These are phyloP conservation scores for Aspergillus puulaauensis DNA, from an alignment of 2,329 filamentous ascomycete species.

Conservation along the genomic window DNA sequence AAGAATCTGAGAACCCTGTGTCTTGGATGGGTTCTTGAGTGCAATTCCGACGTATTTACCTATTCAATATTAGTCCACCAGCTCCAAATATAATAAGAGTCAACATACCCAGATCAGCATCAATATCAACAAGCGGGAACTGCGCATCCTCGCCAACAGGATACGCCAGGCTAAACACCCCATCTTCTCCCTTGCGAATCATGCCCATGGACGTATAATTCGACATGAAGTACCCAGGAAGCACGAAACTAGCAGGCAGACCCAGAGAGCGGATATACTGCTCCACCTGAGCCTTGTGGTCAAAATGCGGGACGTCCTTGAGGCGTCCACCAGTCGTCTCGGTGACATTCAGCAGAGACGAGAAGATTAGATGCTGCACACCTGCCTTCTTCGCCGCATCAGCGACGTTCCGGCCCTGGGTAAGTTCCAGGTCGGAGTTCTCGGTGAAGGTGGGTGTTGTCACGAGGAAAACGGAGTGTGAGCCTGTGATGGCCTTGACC, in stretches of 20 bases:
- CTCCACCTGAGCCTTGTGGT: slow-evolving; percentile 42
- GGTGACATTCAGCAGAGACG: slow-evolving; percentile 33
- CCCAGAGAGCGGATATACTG: slow-evolving; percentile 35
- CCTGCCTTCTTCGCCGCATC: slow-evolving; percentile 38
- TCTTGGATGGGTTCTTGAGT: slow-evolving; percentile 42
- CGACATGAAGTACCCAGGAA: slow-evolving; percentile 46
- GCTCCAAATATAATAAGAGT: too few relatives aligned
- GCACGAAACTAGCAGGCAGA: slow-evolving; percentile 41
- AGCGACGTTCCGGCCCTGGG: slow-evolving; percentile 39
- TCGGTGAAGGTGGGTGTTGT: slow-evolving; percentile 41
- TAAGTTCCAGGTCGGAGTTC: slow-evolving; percentile 22
- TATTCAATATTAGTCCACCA: neutral
- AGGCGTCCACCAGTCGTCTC: slow-evolving; percentile 35
- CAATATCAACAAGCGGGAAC: slow-evolving; percentile 48
- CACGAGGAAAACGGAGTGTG: slow-evolving; percentile 51
- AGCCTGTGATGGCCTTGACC: slow-evolving; percentile 41
- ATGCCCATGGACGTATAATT: slow-evolving; percentile 30
- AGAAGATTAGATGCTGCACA: slow-evolving; percentile 42
- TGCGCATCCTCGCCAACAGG: slow-evolving; percentile 27
- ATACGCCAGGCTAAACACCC: slow-evolving; percentile 24
- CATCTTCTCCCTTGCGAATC: slow-evolving; percentile 28
- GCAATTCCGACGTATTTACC: slow-evolving; percentile 29
- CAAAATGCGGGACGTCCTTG: slow-evolving; percentile 38
- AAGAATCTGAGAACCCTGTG: slow-evolving; percentile 45
- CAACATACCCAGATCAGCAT: slow-evolving; percentile 16